These are phyloP conservation scores for Amylostereum chailletii DNA, from an alignment of 1,284 basidiomycete species.

Conservation along the genomic window DNA sequence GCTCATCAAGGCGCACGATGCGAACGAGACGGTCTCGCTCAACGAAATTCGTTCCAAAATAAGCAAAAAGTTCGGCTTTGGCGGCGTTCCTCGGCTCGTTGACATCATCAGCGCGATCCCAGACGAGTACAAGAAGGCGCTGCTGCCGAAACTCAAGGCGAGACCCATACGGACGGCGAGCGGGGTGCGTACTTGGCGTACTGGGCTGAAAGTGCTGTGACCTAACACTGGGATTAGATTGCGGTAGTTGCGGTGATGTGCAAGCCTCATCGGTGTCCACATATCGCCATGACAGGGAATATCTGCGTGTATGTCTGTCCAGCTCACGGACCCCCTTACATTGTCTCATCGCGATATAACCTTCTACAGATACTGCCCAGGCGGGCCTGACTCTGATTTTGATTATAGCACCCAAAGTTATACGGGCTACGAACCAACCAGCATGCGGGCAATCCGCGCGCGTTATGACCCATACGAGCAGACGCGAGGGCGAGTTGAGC, in stretches of 20 bases:
- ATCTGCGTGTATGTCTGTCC: slow-evolving; percentile 78
- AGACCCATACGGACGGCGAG: slow-evolving; percentile 97
- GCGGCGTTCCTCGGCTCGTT: slow-evolving; percentile 86
- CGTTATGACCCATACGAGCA: slow-evolving; percentile 99
- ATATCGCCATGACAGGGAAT: slow-evolving; percentile 99
- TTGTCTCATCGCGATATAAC: not conserved
- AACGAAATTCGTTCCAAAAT: slow-evolving; percentile 84
- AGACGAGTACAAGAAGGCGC: slow-evolving; percentile 89
- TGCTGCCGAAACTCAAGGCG: slow-evolving; percentile 88
- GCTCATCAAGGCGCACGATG: slow-evolving; percentile 85
- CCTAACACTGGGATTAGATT: slow-evolving; percentile 43
- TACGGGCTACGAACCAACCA: slow-evolving; percentile 95
- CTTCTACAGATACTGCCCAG: slow-evolving; percentile 84
- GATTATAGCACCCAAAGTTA: slow-evolving; percentile 99
- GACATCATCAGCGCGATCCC: slow-evolving; percentile 99
- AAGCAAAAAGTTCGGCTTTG: slow-evolving; percentile 84
- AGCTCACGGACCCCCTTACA: not conserved
- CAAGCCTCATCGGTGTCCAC: slow-evolving; percentile 98
- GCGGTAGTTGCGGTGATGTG: slow-evolving; percentile 99
- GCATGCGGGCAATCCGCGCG: slow-evolving; percentile 97
- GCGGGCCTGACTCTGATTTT: slow-evolving; percentile 98
- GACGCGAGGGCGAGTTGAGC: slow-evolving; percentile 90
- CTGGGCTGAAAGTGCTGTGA: not conserved
- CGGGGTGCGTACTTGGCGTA: slow-evolving; percentile 47
- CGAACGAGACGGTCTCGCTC: slow-evolving; percentile 70